These are phyloP conservation scores for Serpula lacrymans DNA, from an alignment of 768 basidiomycete species.

Conservation along the genomic window DNA sequence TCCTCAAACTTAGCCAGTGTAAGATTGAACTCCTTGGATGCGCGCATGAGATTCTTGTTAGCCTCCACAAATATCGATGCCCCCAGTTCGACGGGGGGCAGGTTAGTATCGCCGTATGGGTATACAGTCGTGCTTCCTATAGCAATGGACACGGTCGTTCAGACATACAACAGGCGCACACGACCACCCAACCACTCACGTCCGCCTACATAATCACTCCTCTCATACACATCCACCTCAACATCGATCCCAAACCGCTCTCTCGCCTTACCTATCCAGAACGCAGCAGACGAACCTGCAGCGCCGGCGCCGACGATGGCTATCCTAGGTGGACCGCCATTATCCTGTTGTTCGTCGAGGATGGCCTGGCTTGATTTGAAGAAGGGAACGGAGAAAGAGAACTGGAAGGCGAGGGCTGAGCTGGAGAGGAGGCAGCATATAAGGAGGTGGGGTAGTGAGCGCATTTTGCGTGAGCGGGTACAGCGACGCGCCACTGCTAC, in stretches of 20 bases:
- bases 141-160: constrained; percentile 5
- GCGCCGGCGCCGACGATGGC: constrained; percentile 93
- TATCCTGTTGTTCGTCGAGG: constrained; percentile 13
- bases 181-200: constrained; percentile 49
- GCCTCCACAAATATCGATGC: constrained; percentile 82
- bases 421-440: constrained; percentile 18
- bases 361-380: constrained; percentile 36
- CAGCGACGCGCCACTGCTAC: too few species aligned
- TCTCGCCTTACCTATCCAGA: constrained; percentile 79
- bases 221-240: constrained; percentile 84
- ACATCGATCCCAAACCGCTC: constrained; percentile 65
- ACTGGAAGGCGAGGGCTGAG: constrained; percentile 31
- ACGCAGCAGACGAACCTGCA: constrained; percentile 79
- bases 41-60: constrained; percentile 72
- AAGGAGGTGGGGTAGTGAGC: constrained; percentile 11
- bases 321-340: constrained; percentile 46
- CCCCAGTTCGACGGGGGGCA: constrained; percentile 75
- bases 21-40: constrained; percentile 77
- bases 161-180: not conserved
- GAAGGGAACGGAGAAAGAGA: constrained; percentile 59
- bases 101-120: constrained; percentile 58
- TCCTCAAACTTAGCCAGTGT: constrained; percentile 49
- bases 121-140: constrained; percentile 76
- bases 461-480: too few species aligned
- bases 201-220: constrained; percentile 73